phyloP scores from a whole-genome alignment of 2,329 filamentous ascomycete genomes.

The Escovopsis sp. region DNA sequence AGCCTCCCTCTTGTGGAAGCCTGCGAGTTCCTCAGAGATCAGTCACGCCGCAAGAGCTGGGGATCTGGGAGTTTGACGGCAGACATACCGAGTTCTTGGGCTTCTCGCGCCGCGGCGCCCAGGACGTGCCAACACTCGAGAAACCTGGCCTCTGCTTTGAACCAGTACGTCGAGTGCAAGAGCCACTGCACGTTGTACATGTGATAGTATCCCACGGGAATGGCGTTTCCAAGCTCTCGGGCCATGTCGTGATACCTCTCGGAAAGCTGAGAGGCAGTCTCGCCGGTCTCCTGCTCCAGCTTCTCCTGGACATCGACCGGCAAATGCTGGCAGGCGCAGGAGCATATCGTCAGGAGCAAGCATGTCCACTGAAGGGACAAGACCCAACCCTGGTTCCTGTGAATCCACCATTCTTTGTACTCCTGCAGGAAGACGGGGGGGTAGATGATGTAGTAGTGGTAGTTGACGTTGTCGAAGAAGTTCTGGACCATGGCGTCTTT shows the following conservation, averaged over 20 bases:
- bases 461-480: conserved; percentile 18
- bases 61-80: too few species aligned
- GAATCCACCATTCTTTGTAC: conserved; percentile 19
- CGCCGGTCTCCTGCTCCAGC: conserved; percentile 10
- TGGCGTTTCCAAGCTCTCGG: conserved; percentile 13
- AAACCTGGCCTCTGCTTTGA: conserved; percentile 18
- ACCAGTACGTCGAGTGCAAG: conserved; percentile 19
- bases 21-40: conserved; percentile 2
- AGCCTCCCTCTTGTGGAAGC: conserved; percentile 11
- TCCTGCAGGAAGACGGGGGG: conserved; percentile 15
- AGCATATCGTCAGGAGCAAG: conserved; percentile 15
- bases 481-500: conserved; percentile 15
- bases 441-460: conserved; percentile 20
- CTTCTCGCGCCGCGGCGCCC: conserved; percentile 17
- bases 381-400: conserved; percentile 7
- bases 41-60: too few species aligned
- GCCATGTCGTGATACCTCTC: conserved; percentile 13
- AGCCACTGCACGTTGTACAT: conserved; percentile 15
- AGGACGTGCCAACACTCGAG: conserved; percentile 18
- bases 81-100: conserved; percentile 15
- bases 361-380: conserved; percentile 16
- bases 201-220: conserved; percentile 15
- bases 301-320: conserved; percentile 9
- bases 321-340: conserved; percentile 16
- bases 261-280: conserved; percentile 9